These are phyloP conservation scores for Phoenix dactylifera DNA, from an alignment of 176 grass and related monocot species.

Conservation along the genomic window DNA sequence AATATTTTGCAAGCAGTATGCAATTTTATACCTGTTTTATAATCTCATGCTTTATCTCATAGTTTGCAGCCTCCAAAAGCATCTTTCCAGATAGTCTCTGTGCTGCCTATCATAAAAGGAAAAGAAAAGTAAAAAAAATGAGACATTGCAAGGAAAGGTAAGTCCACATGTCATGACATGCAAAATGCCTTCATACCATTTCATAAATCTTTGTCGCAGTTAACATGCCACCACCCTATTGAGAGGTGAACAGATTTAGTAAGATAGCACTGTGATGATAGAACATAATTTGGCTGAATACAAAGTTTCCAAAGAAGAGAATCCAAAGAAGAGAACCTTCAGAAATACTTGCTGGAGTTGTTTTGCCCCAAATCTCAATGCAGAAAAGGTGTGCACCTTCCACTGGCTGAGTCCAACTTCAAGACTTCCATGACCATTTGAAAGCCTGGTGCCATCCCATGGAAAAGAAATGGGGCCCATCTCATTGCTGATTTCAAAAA, in stretches of 20 bases:
- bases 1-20: too few species aligned
- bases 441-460: constrained; percentile 43
- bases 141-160: constrained; percentile 8
- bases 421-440: constrained; percentile 37
- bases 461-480: constrained; percentile 41
- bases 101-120: constrained; percentile 59
- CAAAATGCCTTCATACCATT: constrained; percentile 39
- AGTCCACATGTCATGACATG: constrained; percentile 1
- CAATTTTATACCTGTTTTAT: constrained; percentile 56
- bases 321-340: constrained; percentile 51
- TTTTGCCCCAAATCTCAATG: constrained; percentile 65
- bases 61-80: constrained; percentile 68
- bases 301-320: constrained; percentile 8
- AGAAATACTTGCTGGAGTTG: constrained; percentile 58
- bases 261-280: not conserved
- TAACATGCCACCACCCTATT: constrained; percentile 71
- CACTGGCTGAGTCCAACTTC: constrained; percentile 61
- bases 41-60: constrained; percentile 92
- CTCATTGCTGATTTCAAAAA: constrained; percentile 20
- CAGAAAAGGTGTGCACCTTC: constrained; percentile 49
- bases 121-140: constrained; percentile 21
- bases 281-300: not conserved
- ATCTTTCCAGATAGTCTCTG: constrained; percentile 78
- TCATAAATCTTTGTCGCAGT: constrained; percentile 69
- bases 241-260: constrained; percentile 23